phyloP scores from a whole-genome alignment of 345 rosid species.

The Salix purpurea region DNA sequence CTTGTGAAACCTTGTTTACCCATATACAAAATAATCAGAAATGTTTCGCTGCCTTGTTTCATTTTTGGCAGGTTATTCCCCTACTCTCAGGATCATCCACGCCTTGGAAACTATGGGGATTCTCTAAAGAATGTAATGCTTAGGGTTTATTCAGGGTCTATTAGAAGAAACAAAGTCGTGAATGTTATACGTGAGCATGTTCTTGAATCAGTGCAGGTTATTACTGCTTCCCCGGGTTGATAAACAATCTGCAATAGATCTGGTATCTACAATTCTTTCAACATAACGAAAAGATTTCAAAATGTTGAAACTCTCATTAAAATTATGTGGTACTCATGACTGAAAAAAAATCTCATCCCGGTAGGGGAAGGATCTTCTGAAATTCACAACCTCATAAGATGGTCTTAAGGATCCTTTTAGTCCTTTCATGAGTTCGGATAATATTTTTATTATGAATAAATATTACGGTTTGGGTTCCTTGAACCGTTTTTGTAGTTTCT shows the following conservation, averaged over 20 bases:
- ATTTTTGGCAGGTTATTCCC: not conserved
- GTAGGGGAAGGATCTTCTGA: not conserved
- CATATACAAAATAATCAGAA: not conserved
- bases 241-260: not conserved
- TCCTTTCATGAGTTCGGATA: too few relatives aligned
- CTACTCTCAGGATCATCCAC: not conserved
- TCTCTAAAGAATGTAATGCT: not conserved
- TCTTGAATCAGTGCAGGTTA: not conserved
- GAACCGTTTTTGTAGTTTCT: too few relatives aligned
- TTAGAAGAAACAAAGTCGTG: too few relatives aligned
- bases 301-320: not conserved
- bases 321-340: not conserved
- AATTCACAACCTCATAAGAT: not conserved
- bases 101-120: not conserved
- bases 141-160: not conserved
- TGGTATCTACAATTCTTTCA: not conserved
- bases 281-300: not conserved
- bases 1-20: not conserved
- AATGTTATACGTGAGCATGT: too few relatives aligned
- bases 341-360: not conserved
- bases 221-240: not conserved
- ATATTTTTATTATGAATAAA: too few relatives aligned
- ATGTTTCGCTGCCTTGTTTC: not conserved
- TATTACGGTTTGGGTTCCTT: too few relatives aligned
- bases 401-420: too few relatives aligned